These are phyloP conservation scores for Sporisorium exsertum DNA, from an alignment of 1,284 basidiomycete genomes.

Conservation along the genomic window DNA sequence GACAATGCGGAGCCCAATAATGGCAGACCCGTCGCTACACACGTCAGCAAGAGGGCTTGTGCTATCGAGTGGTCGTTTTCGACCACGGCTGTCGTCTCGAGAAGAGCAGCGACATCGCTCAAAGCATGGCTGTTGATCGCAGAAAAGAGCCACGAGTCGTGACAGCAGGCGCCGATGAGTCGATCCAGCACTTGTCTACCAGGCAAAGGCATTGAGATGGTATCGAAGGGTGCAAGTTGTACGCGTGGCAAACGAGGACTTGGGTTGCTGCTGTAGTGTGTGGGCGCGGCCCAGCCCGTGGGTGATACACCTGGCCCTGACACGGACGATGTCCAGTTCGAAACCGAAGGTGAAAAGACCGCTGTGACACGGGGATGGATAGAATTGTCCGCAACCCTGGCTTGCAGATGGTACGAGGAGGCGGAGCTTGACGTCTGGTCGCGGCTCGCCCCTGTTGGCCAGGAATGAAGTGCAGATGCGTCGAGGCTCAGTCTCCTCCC, in stretches of 20 bases:
- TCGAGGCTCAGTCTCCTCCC: not conserved
- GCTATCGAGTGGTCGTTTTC: conserved; percentile 20
- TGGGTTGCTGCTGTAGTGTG: conserved; percentile 1
- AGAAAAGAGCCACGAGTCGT: conserved; percentile 20
- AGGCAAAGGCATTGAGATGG: conserved; percentile 6
- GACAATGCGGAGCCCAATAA: conserved; percentile 3
- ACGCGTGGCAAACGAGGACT: not conserved
- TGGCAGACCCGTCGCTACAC: conserved; percentile 25
- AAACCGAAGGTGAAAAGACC: conserved; percentile 1
- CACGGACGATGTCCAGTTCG: conserved; percentile 1
- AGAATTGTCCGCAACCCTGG: not conserved
- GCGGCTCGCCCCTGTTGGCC: not conserved
- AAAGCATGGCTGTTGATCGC: conserved; percentile 28
- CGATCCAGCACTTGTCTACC: conserved; percentile 13
- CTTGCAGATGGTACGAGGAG: not conserved
- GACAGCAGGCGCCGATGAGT: conserved; percentile 14
- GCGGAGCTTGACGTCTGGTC: not conserved
- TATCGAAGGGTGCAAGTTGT: not conserved
- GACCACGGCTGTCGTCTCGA: not conserved
- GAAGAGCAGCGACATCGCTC: conserved; percentile 14
- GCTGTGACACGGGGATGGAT: not conserved
- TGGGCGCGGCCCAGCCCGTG: conserved; percentile 4
- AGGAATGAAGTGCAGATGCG: not conserved
- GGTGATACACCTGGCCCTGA: not conserved
- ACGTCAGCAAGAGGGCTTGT: conserved; percentile 16